Conservation (phyloP, 1,284 basidiomycete genomes). For the Leccinum idahoense region DNA sequence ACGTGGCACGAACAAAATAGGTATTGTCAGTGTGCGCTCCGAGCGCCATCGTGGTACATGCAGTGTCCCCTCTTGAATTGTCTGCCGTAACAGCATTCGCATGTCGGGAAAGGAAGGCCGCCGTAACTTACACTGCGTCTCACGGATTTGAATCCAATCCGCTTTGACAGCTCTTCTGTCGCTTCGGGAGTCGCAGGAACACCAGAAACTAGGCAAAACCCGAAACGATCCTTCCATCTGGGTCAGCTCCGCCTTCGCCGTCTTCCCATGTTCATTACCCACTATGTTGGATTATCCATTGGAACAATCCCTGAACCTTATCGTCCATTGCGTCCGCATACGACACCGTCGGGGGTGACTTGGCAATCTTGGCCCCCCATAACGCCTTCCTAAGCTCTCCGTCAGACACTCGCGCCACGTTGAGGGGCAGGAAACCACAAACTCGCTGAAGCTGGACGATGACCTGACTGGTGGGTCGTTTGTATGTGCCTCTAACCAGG, state of each 20-base stretch:
- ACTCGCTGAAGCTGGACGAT: slow-evolving; percentile 36
- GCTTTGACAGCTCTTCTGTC: slow-evolving; percentile 74
- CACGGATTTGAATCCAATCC: slow-evolving; percentile 82
- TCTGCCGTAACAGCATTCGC: slow-evolving; percentile 65
- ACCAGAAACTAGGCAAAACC: slow-evolving; percentile 84
- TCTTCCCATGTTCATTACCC: slow-evolving; percentile 25
- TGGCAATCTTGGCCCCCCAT: slow-evolving; percentile 78
- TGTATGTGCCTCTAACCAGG: slow-evolving; percentile 72
- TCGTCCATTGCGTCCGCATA: slow-evolving; percentile 74
- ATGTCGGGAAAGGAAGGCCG: background rate
- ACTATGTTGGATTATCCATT: slow-evolving; percentile 82
- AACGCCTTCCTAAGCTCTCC: slow-evolving; percentile 53
- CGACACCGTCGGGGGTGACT: slow-evolving; percentile 71
- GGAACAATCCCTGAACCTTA: slow-evolving; percentile 66
- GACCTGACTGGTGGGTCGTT: slow-evolving; percentile 61
- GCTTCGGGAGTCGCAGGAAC: slow-evolving; percentile 80
- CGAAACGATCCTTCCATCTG: slow-evolving; percentile 65
- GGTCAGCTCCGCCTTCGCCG: slow-evolving; percentile 4
- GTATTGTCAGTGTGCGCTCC: slow-evolving; percentile 95
- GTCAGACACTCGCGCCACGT: background rate
- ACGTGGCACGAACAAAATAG: slow-evolving; percentile 63
- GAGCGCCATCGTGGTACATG: slow-evolving; percentile 85
- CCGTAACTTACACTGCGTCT: slow-evolving; percentile 75
- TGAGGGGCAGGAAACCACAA: slow-evolving; percentile 14
- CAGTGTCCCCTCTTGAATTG: slow-evolving; percentile 85